phyloP scores from a whole-genome alignment of 1,284 basidiomycete species.

The Cryptococcus maquisensis region DNA sequence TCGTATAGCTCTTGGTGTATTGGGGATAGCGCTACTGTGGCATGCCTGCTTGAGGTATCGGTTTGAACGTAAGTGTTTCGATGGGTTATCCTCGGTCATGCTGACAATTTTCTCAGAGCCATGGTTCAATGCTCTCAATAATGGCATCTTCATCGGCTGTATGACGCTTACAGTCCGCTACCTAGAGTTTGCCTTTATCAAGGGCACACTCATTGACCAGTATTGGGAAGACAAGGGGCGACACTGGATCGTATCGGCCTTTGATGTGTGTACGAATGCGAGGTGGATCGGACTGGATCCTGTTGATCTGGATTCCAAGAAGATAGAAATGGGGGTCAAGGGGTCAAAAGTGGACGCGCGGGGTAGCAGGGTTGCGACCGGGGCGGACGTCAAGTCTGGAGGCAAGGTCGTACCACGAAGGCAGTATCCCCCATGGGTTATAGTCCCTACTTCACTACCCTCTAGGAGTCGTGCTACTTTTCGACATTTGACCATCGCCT shows the following conservation, averaged over 20 bases:
- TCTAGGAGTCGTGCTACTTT: conserved; percentile 19
- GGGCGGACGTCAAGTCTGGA: conserved; percentile 4
- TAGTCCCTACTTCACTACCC: background rate
- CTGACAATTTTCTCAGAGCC: conserved; percentile 18
- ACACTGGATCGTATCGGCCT: conserved; percentile 17
- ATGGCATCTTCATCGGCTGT: conserved; percentile 23
- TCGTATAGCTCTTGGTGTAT: conserved; percentile 18
- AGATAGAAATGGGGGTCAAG: background rate
- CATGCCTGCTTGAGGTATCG: conserved; percentile 22
- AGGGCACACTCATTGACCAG: conserved; percentile 28
- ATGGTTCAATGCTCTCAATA: conserved; percentile 33
- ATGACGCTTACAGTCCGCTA: conserved; percentile 33
- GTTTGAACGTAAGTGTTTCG: conserved; percentile 23
- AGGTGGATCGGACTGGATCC: conserved; percentile 34
- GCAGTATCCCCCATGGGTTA: background rate
- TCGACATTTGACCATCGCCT: conserved; percentile 21
- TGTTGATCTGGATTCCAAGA: conserved; percentile 16
- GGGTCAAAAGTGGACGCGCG: background rate
- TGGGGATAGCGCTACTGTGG: conserved; percentile 20
- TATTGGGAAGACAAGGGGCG: conserved; percentile 25
- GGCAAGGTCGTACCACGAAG: conserved; percentile 4
- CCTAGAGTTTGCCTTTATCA: conserved; percentile 33
- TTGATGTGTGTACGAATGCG: conserved; percentile 34
- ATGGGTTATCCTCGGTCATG: background rate
- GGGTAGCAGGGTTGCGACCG: conserved; percentile 2